phyloP scores from a whole-genome alignment of 2,329 filamentous ascomycete species.

The Colletotrichum sp. region DNA sequence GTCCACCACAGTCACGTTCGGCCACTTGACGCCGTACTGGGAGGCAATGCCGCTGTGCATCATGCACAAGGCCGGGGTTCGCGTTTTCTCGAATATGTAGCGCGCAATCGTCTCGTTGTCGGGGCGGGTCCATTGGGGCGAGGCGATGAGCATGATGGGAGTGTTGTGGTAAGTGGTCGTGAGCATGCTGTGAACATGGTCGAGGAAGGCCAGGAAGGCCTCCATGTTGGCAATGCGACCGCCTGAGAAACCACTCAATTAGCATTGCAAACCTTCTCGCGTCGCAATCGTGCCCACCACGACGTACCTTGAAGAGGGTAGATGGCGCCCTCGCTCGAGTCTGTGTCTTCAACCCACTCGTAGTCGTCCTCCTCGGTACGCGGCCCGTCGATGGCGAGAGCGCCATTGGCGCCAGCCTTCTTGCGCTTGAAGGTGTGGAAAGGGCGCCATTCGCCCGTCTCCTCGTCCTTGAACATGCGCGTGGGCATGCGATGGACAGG shows the following conservation, averaged over 20 bases:
- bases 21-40: constrained; percentile 79
- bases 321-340: constrained; percentile 86
- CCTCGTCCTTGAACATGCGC: constrained; percentile 90
- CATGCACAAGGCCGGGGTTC: constrained; percentile 88
- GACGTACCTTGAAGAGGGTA: constrained; percentile 74
- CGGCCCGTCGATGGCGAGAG: constrained; percentile 13
- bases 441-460: constrained; percentile 77
- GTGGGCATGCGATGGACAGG: constrained; percentile 87
- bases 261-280: not conserved
- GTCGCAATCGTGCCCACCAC: constrained; percentile 24
- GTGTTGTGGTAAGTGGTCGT: constrained; percentile 96
- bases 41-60: constrained; percentile 89
- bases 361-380: constrained; percentile 57
- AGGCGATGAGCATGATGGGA: constrained; percentile 86
- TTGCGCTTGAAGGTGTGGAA: constrained; percentile 76
- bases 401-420: constrained; percentile 42
- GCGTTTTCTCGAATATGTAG: constrained; percentile 97
- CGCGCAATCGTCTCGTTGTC: constrained; percentile 89
- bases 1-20: constrained; percentile 85
- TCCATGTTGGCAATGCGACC: constrained; percentile 90
- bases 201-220: constrained; percentile 91
- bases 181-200: constrained; percentile 87
- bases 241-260: constrained; percentile 44
- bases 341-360: constrained; percentile 86
- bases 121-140: constrained; percentile 87